Evolutionary conservation across 352 stramenopile species (phyloP).

Genomic region (Pythium biforme): DNA sequence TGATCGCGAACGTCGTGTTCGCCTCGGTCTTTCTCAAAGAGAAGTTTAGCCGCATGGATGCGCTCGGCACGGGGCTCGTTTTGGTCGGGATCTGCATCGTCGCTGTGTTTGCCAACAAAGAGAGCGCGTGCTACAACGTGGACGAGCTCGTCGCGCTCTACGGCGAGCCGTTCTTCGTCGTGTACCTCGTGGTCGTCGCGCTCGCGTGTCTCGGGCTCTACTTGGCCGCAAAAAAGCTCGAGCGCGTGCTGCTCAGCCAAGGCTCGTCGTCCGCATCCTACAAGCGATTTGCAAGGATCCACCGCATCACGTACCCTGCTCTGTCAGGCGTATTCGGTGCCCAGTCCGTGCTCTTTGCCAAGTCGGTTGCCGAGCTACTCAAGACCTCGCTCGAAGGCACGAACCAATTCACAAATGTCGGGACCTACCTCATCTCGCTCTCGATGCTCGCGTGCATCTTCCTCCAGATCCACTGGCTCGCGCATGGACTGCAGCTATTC

Average conservation of each 20-base stretch:
- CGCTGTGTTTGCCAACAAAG: conserved; percentile 74
- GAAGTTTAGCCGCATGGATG: conserved; percentile 60
- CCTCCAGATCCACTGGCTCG: conserved; percentile 89
- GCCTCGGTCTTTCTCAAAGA: conserved; percentile 76
- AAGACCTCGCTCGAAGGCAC: conserved; percentile 72
- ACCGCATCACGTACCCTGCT: conserved; percentile 72
- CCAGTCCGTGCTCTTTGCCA: conserved; percentile 82
- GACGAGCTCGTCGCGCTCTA: conserved; percentile 72
- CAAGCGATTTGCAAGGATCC: conserved; percentile 50
- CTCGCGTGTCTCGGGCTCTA: conserved; percentile 41
- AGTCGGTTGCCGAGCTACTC: conserved; percentile 78
- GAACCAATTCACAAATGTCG: conserved; percentile 70
- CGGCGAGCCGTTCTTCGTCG: conserved; percentile 52
- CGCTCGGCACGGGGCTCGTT: conserved; percentile 64
- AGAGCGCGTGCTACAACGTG: conserved; percentile 75
- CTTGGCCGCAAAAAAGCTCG: conserved; percentile 41
- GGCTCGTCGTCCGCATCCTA: conserved; percentile 49
- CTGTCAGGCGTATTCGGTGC: conserved; percentile 76
- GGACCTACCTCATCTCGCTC: conserved; percentile 79
- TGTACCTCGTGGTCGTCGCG: conserved; percentile 60
- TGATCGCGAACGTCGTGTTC: conserved; percentile 85
- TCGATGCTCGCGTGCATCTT: conserved; percentile 82
- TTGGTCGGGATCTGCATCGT: conserved; percentile 73
- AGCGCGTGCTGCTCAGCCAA: conserved; percentile 36
- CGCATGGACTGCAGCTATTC: conserved; percentile 74